Conservation (phyloP, 441 rosid genomes). For the Oxalis stricta region DNA sequence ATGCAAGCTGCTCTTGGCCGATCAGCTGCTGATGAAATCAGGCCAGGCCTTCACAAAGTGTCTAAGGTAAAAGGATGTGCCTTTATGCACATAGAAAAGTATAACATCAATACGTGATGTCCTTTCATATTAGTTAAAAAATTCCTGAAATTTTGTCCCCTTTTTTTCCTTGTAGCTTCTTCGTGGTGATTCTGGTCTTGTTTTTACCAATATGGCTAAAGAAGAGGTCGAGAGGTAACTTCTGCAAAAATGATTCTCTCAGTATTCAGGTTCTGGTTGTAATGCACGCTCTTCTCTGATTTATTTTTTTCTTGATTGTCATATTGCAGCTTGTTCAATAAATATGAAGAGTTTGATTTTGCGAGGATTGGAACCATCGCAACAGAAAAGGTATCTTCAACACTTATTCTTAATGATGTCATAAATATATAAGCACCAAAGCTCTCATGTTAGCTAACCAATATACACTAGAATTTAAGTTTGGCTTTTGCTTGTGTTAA, state of each 20-base stretch:
- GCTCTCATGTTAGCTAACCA: too few relatives aligned
- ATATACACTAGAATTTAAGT: too few relatives aligned
- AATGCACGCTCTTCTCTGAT: neutral
- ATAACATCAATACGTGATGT: neutral
- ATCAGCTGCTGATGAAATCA: constrained; percentile 64
- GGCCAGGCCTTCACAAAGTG: constrained; percentile 57
- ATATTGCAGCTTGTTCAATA: constrained; percentile 53
- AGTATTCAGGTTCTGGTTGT: too few relatives aligned
- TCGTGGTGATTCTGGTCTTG: constrained; percentile 74
- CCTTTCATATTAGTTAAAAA: neutral
- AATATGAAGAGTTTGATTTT: constrained; percentile 73
- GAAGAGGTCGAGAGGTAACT: constrained; percentile 79
- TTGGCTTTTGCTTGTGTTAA: too few relatives aligned
- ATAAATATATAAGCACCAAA: too few relatives aligned
- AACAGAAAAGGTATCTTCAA: constrained; percentile 43
- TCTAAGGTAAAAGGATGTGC: constrained; percentile 54
- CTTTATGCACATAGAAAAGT: neutral
- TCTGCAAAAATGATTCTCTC: too few relatives aligned
- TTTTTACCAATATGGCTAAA: constrained; percentile 61
- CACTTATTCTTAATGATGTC: neutral
- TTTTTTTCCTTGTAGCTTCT: constrained; percentile 38
- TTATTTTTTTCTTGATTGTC: neutral
- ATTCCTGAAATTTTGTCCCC: neutral
- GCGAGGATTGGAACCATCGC: constrained; percentile 78
- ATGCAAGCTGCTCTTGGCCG: constrained; percentile 96